phyloP scores from a whole-genome alignment of 768 basidiomycete genomes.

The Termitomyces sp. region DNA sequence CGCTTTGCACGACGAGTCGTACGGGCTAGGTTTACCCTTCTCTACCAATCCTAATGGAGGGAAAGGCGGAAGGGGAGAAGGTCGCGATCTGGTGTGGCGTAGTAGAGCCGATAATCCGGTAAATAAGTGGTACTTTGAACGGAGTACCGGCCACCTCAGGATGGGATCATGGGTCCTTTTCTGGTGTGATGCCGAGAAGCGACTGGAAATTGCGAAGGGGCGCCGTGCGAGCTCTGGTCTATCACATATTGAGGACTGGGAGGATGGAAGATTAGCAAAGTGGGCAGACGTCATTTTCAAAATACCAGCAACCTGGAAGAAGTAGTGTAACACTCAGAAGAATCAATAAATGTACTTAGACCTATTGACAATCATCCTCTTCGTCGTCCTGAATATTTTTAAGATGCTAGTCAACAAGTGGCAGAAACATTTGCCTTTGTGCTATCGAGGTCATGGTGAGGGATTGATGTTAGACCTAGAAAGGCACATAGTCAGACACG shows the following conservation, averaged over 20 bases:
- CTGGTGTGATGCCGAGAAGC: constrained; percentile 97
- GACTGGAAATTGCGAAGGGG: constrained; percentile 64
- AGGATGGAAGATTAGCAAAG: constrained; percentile 57
- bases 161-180: constrained; percentile 90
- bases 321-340: constrained; percentile 6
- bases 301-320: constrained; percentile 80
- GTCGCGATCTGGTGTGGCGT: constrained; percentile 95
- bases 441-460: neutral
- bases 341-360: neutral
- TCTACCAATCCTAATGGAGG: constrained; percentile 96
- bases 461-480: too few species aligned
- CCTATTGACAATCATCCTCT: neutral
- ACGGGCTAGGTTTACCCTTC: constrained; percentile 89
- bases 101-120: constrained; percentile 90
- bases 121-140: constrained; percentile 99
- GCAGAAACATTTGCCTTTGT: neutral
- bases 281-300: constrained; percentile 68
- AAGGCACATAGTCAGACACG: too few species aligned
- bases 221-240: constrained; percentile 57
- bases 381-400: neutral
- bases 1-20: constrained; percentile 96
- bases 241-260: constrained; percentile 74
- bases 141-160: constrained; percentile 85
- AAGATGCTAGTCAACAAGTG: neutral
- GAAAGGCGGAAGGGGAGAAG: constrained; percentile 81